phyloP scores from a whole-genome alignment of 2,329 filamentous ascomycete genomes.

The Coniochaeta prunicola region DNA sequence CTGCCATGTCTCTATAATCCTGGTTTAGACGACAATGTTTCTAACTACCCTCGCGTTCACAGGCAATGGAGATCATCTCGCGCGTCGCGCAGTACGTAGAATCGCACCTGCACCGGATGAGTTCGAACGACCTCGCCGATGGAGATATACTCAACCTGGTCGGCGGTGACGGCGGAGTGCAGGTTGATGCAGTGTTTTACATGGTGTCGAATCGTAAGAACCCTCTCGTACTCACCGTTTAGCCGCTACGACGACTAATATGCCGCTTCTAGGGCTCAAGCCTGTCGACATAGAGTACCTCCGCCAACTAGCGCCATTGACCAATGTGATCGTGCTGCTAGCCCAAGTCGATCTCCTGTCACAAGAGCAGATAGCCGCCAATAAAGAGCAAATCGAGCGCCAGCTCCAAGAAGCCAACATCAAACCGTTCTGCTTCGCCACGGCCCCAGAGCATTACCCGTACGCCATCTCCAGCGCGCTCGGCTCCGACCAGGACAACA shows the following conservation, averaged over 20 bases:
- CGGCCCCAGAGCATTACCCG: slow-evolving; percentile 28
- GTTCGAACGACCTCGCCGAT: slow-evolving; percentile 59
- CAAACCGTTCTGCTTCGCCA: slow-evolving; percentile 59
- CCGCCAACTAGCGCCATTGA: slow-evolving; percentile 59
- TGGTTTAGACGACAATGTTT: slow-evolving; percentile 12
- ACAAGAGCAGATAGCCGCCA: slow-evolving; percentile 42
- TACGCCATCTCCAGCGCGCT: slow-evolving; percentile 74
- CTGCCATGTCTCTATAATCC: not conserved
- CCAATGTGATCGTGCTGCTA: slow-evolving; percentile 80
- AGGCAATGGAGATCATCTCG: slow-evolving; percentile 50
- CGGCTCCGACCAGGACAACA: slow-evolving; percentile 66
- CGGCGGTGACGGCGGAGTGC: slow-evolving; percentile 72
- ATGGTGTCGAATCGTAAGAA: slow-evolving; percentile 63
- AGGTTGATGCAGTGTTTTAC: slow-evolving; percentile 83
- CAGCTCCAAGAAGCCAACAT: slow-evolving; percentile 52
- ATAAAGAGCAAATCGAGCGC: slow-evolving; percentile 53
- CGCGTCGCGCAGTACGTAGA: slow-evolving; percentile 66
- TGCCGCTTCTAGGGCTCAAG: slow-evolving; percentile 39
- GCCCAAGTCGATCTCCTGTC: slow-evolving; percentile 67
- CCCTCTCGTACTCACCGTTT: not conserved
- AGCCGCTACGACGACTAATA: slow-evolving; percentile 9
- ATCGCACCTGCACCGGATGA: slow-evolving; percentile 56
- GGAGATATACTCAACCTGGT: slow-evolving; percentile 70
- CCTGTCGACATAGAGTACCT: slow-evolving; percentile 65
- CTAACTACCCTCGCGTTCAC: slow-evolving; percentile 14